Conservation (phyloP, 78 protist genomes). For the Dictyostelium discoideum region DNA sequence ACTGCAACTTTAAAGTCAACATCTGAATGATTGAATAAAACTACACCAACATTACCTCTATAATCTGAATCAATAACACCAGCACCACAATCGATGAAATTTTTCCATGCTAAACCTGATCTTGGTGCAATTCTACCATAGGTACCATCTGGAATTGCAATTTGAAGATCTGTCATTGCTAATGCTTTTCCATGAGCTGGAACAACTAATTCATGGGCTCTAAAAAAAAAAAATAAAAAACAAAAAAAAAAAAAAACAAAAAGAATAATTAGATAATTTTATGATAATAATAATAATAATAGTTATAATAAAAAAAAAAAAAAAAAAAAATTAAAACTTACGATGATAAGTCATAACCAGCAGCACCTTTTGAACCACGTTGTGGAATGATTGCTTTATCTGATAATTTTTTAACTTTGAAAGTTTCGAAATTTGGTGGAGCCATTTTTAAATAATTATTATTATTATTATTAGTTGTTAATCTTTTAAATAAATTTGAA, state of each 20-base stretch:
- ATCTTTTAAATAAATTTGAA: neutral
- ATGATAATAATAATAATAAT: no score
- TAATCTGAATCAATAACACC: slow-evolving; percentile 74
- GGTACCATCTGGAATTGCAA: slow-evolving; percentile 81
- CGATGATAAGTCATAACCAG: slow-evolving; percentile 91
- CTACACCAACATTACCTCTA: slow-evolving; percentile 91
- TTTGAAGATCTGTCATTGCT: slow-evolving; percentile 86
- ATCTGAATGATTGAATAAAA: slow-evolving; percentile 89
- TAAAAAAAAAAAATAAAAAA: no score
- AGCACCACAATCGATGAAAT: slow-evolving; percentile 89
- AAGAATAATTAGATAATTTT: neutral
- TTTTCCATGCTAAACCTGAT: slow-evolving; percentile 90
- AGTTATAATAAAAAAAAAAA: no score
- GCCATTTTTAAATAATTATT: neutral
- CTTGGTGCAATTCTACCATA: slow-evolving; percentile 94
- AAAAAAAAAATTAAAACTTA: neutral
- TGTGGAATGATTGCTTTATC: slow-evolving; percentile 80
- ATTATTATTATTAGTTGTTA: no score
- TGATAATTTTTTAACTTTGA: slow-evolving; percentile 64
- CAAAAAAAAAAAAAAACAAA: no score
- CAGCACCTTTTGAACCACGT: slow-evolving; percentile 81
- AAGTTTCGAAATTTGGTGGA: neutral
- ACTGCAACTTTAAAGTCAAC: slow-evolving; percentile 25
- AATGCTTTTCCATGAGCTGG: slow-evolving; percentile 89
- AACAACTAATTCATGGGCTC: slow-evolving; percentile 79